These are phyloP conservation scores for Dalbergia cultrata DNA, from an alignment of 306 rosid genomes.

Conservation along the genomic window DNA sequence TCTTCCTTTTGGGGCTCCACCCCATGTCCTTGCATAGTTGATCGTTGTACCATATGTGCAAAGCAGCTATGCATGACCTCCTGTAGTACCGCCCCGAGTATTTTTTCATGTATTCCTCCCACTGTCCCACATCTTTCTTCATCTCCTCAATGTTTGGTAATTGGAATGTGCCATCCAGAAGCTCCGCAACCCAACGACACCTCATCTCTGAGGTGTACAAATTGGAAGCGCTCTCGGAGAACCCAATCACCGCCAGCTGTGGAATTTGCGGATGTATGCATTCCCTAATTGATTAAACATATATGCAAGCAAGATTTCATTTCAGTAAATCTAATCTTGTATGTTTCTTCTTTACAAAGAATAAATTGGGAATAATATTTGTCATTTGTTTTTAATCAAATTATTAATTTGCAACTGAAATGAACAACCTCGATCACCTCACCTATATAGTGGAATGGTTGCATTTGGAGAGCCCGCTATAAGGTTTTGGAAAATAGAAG, in stretches of 20 bases:
- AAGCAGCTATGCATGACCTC: slow-evolving; percentile 61
- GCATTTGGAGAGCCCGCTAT: slow-evolving; percentile 51
- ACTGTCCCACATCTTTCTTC: slow-evolving; percentile 61
- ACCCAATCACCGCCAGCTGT: slow-evolving; percentile 75
- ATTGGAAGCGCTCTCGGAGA: slow-evolving; percentile 69
- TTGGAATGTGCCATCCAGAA: slow-evolving; percentile 61
- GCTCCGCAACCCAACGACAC: slow-evolving; percentile 74
- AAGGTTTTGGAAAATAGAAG: slow-evolving; percentile 60
- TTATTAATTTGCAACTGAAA: no score
- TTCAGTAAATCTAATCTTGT: not conserved
- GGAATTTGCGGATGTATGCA: slow-evolving; percentile 75
- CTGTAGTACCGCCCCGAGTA: slow-evolving; percentile 56
- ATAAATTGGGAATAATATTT: no score
- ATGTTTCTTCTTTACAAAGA: no score
- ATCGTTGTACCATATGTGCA: slow-evolving; percentile 67
- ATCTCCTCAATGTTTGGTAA: slow-evolving; percentile 70
- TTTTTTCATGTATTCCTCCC: slow-evolving; percentile 57
- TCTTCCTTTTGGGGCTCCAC: slow-evolving; percentile 71
- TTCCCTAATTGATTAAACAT: slow-evolving; percentile 45
- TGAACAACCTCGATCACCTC: not conserved
- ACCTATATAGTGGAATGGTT: slow-evolving; percentile 71
- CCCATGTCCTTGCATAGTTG: slow-evolving; percentile 80
- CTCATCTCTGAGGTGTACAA: slow-evolving; percentile 77
- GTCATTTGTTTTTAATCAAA: no score
- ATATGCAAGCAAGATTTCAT: not conserved